Percentiles rank a stretch among this genome's conserved stretches.
phyloP scores from a whole-genome alignment of 208 protist species.

The Entamoeba moshkovskii region DNA sequence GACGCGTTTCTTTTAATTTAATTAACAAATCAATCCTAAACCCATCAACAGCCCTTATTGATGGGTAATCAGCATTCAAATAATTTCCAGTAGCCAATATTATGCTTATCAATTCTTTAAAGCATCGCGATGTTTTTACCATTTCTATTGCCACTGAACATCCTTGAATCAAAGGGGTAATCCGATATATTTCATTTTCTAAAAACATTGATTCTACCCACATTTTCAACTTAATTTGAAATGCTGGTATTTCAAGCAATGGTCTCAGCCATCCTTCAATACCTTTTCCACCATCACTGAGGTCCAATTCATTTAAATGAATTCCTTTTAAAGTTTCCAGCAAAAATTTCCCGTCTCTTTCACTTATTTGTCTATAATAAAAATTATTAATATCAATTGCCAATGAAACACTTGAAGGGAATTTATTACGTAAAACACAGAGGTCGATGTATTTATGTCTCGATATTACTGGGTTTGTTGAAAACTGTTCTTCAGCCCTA shows the following conservation, averaged over 20 bases:
- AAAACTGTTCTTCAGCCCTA: neutral
- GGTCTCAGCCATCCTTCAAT: neutral
- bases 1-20: neutral
- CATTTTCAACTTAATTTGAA: neutral
- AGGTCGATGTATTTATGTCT: neutral
- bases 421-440: neutral
- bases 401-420: neutral
- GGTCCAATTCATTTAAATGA: neutral
- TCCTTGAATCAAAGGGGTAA: neutral
- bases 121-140: neutral
- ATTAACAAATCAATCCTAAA: neutral
- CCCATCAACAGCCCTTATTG: neutral
- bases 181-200: neutral
- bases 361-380: neutral
- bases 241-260: neutral
- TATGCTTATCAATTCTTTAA: neutral
- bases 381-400: neutral
- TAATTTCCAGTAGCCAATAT: neutral
- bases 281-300: neutral
- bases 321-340: neutral
- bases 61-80: neutral
- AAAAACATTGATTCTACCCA: neutral
- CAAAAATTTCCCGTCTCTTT: neutral
- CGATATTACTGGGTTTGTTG: neutral
- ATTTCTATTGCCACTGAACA: neutral